Base-by-base conservation (phyloP, 2,329 filamentous ascomycete genomes). In the Aspergillus novofumigatus region DNA sequence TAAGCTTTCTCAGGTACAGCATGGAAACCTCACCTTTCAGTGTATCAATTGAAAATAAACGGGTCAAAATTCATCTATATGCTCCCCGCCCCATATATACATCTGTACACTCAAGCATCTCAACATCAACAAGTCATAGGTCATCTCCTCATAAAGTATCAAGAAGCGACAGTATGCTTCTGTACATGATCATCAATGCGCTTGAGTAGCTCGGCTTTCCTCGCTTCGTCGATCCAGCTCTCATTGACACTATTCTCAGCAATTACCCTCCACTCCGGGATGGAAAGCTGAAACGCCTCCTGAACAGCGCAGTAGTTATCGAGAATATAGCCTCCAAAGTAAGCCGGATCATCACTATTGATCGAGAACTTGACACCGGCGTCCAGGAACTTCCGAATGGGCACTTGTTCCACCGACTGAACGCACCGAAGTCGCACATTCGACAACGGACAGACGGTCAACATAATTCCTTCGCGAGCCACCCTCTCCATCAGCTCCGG, bases 221-320 rank as follows among this genome's bases (percentile, higher is more conserved):
- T 81, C 61, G 77, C 77, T 42, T 83, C 77, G 32, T 76, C 75
- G 67, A 88, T 88, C 89, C 89, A 92, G 67, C 88, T 91, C 25
- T 85, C 86, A 59, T 83, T 76, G 10, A 91, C 84, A 21, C 83
- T 80, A 41, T 83, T 83, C 60, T 78, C 78, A 10, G 82, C 84
- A 65, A 92, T 87, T 5, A 67, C 73, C 62, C 76, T 80, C 90
- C 89, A 92, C 54, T 92, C 88, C n/a, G 75, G 72, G 3, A 86
- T 73, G 23, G 72, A 80, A 62, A 92, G 71, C 3, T 75, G 69
- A 70, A 91, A 91, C 0, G 86, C 84, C 45, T 90, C 86, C 71
- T 92, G 88, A 29, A 92, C 86, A 1, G 86, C 86, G 65, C 84
- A 87, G 73, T 88, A 92, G 63, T 91, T 91, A 65, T 89, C 87